Percentiles rank a stretch among this genome's conserved stretches.
These are phyloP conservation scores for Pseudoperonospora humuli DNA, from an alignment of 352 stramenopile genomes.

Conservation along the genomic window DNA sequence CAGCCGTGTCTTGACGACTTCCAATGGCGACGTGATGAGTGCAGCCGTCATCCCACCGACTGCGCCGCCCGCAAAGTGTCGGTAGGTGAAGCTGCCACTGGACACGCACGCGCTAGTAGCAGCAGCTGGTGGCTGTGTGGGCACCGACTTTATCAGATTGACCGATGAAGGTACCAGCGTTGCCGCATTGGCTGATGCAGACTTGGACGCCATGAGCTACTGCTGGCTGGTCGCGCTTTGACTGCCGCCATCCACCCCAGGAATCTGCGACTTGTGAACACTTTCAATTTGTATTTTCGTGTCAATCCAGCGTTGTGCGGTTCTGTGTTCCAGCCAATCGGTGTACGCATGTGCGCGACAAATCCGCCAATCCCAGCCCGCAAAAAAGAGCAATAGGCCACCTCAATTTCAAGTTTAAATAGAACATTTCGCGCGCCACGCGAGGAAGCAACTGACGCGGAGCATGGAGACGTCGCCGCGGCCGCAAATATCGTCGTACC, in stretches of 20 bases:
- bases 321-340: too few species aligned
- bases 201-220: constrained; percentile 10
- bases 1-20: constrained; percentile 81
- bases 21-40: constrained; percentile 75
- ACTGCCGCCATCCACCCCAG: constrained; percentile 21
- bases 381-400: background rate
- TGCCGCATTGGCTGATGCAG: background rate
- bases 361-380: background rate
- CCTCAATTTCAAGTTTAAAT: background rate
- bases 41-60: constrained; percentile 76
- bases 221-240: constrained; percentile 7
- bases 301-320: too few species aligned
- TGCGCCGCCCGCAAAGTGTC: constrained; percentile 68
- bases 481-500: constrained; percentile 33
- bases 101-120: constrained; percentile 30
- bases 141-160: background rate
- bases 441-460: too few species aligned
- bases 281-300: constrained; percentile 17
- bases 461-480: constrained; percentile 27
- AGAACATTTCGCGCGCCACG: background rate
- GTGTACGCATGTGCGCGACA: too few species aligned
- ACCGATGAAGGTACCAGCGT: background rate
- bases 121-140: constrained; percentile 11
- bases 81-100: constrained; percentile 31
- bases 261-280: constrained; percentile 24